Evolutionary conservation across 2,329 filamentous ascomycete genomes (phyloP), one percentile per base, ranked within the genome.

Genomic region (Venturia asperata): DNA sequence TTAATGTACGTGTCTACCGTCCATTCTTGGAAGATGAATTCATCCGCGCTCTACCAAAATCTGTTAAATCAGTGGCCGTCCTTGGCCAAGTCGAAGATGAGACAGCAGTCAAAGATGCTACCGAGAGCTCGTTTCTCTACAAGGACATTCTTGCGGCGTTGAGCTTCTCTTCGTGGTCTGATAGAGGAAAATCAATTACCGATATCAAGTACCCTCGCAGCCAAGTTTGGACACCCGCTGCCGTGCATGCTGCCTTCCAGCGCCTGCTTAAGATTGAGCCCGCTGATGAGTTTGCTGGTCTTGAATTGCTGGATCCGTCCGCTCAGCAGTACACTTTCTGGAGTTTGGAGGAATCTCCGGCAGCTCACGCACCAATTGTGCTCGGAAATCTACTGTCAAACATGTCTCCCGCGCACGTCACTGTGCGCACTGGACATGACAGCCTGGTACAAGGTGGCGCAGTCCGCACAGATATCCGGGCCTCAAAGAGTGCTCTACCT

Each of bases 1-100:
- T 99, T 76, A 93, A 91, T 71, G 93, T 97, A 60, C 89, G 94
- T 68, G 83, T 99, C 65, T 99, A 97, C 81, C 87, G 93, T 55
- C 94, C 94, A 19, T 97, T 99, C 73, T 86, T 94, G 41, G 94
- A 99, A 78, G 92, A 97, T 74, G 90, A 91, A 63, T 97, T 99
- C 82, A 80, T 97, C 68, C 86, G 88, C 69, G 84, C 85, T 13
- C 83, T 99, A 37, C 92, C 94, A 42, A 81, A 85, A 70, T 89
- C 89, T 43, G 85, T 87, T 60, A 86, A 85, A 77, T 89, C 84
- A 68, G 83, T 99, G 69, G 88, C 88, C 45, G 91, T 97, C 24
- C 85, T 99, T 6, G 94, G 94, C 64, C 94, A 99, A 76, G 93
- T 99, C 69, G 78, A 82, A 67, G 87, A 90, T 69, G 83, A 90